phyloP scores from a whole-genome alignment of 139 green algal genomes.

The Coccomyxa sp. region DNA sequence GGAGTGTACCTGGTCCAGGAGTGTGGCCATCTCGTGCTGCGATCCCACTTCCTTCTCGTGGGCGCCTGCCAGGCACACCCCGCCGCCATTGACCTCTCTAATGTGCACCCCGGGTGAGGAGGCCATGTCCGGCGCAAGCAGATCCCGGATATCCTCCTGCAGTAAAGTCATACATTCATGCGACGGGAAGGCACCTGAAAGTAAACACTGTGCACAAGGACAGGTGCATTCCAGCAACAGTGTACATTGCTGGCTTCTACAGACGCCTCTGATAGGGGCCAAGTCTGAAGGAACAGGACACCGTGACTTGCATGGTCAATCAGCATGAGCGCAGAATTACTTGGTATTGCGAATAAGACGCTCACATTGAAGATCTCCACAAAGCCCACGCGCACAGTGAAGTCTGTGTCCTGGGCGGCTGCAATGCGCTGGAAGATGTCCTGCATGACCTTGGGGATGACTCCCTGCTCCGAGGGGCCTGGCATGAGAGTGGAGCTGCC shows the following conservation, averaged over 20 bases:
- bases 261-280: too few species aligned
- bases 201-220: too few species aligned
- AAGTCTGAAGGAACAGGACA: too few species aligned
- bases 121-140: constrained; percentile 47
- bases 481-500: constrained; percentile 63
- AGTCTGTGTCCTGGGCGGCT: constrained; percentile 38
- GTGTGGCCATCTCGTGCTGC: constrained; percentile 70
- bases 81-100: constrained; percentile 63
- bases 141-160: constrained; percentile 84
- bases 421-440: constrained; percentile 68
- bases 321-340: too few species aligned
- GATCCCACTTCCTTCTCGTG: constrained; percentile 70
- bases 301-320: too few species aligned
- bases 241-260: too few species aligned
- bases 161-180: background rate
- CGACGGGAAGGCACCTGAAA: too few species aligned
- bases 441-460: constrained; percentile 81
- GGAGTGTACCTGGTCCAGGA: constrained; percentile 53
- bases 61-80: constrained; percentile 76
- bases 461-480: constrained; percentile 33
- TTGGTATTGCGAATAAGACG: too few species aligned
- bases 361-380: constrained; percentile 90
- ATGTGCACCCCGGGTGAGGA: constrained; percentile 55
- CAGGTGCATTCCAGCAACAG: too few species aligned
- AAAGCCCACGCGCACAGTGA: constrained; percentile 80